These are phyloP conservation scores for Cystofilobasidium bisporidii DNA, from an alignment of 768 basidiomycete genomes.

Conservation along the genomic window DNA sequence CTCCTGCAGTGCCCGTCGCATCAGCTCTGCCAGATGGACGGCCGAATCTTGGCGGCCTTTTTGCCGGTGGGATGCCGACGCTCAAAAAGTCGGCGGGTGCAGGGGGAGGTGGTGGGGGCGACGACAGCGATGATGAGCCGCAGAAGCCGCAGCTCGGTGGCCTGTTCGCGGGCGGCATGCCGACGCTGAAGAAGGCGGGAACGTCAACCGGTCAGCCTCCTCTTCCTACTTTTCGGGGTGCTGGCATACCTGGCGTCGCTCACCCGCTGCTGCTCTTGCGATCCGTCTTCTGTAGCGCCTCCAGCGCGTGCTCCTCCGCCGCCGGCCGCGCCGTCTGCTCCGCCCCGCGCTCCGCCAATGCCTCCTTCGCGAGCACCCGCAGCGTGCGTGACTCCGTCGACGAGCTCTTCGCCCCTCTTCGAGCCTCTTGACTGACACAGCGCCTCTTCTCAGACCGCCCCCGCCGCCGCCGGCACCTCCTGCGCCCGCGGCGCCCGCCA, in stretches of 20 bases:
- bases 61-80: slow-evolving; percentile 14
- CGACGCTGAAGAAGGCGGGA: slow-evolving; percentile 11
- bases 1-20: not conserved
- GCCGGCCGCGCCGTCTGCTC: slow-evolving; percentile 29
- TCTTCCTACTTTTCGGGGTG: too few relatives aligned
- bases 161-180: slow-evolving; percentile 15
- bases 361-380: slow-evolving; percentile 24
- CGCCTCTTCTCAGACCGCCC: slow-evolving; percentile 34
- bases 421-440: too few relatives aligned
- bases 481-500: slow-evolving; percentile 29
- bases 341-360: slow-evolving; percentile 30
- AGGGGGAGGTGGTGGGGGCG: not conserved
- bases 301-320: slow-evolving; percentile 29
- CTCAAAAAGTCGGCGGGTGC: slow-evolving; percentile 9
- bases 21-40: not conserved
- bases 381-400: slow-evolving; percentile 28
- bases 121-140: not conserved
- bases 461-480: slow-evolving; percentile 32
- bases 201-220: too few relatives aligned
- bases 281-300: slow-evolving; percentile 3
- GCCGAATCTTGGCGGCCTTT: slow-evolving; percentile 25
- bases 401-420: too few relatives aligned
- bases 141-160: slow-evolving; percentile 6
- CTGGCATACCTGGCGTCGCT: too few relatives aligned
- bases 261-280: not conserved